These are phyloP conservation scores for Hyphopichia homilentoma DNA, from an alignment of 805 yeast species.

Conservation along the genomic window DNA sequence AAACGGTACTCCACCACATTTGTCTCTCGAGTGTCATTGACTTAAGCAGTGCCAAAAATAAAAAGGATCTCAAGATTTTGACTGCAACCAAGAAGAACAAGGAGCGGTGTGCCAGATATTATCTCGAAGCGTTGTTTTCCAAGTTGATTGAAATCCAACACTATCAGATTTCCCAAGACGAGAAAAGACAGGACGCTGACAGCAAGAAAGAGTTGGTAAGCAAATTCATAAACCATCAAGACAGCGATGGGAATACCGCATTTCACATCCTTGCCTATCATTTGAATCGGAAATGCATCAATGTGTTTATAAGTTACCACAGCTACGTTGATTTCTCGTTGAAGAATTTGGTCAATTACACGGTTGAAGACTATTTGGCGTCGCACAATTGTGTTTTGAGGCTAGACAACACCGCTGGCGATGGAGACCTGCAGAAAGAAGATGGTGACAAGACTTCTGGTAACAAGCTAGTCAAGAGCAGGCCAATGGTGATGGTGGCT, in stretches of 20 bases:
- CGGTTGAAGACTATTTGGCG: conserved; percentile 41
- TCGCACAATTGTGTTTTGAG: conserved; percentile 26
- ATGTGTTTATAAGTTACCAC: conserved; percentile 80
- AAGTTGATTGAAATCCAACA: conserved; percentile 30
- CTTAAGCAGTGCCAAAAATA: conserved; percentile 1
- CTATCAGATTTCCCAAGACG: conserved; percentile 5
- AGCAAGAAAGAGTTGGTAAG: conserved; percentile 25
- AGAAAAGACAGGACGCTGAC: conserved; percentile 9
- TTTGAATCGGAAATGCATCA: conserved; percentile 72
- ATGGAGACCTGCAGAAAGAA: conserved; percentile 8
- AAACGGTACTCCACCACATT: conserved; percentile 41
- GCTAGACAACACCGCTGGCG: conserved; percentile 13
- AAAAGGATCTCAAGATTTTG: background rate
- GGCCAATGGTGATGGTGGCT: conserved; percentile 1
- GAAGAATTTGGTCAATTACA: conserved; percentile 41
- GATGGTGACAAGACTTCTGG: background rate
- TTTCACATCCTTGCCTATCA: conserved; percentile 81
- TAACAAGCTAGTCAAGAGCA: background rate
- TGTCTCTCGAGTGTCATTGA: conserved; percentile 22
- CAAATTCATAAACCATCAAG: conserved; percentile 77
- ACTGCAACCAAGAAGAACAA: conserved; percentile 18
- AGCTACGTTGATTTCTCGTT: conserved; percentile 53
- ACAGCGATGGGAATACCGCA: conserved; percentile 92
- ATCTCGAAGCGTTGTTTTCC: conserved; percentile 34
- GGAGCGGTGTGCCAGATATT: conserved; percentile 36